Base-by-base conservation (phyloP, 2,329 filamentous ascomycete species). In the Exophiala dermatitidis region DNA sequence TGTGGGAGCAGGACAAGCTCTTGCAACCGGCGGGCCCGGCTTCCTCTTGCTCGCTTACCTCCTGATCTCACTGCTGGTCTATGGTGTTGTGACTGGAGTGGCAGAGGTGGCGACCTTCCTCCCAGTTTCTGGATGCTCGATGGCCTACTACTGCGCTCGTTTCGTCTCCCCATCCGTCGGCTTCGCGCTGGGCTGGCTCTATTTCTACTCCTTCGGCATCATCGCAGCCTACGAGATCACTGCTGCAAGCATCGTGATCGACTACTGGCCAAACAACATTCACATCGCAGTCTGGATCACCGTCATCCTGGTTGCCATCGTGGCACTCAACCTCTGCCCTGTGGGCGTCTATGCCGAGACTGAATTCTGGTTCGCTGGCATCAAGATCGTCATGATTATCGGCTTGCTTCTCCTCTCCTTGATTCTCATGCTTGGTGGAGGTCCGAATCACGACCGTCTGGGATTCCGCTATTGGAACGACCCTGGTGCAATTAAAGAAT, bases 161-260 rank as follows among this genome's bases (percentile, higher is more conserved):
- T 73, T 72, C 46, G 70, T 72, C 10, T 71, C 68, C 26, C 65
- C 71, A 33, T 72, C 69, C 46, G 52, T 72, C 57, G 69, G 69
- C 1, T 72, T 74, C 49, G 67, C 71, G 6, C 69, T 72, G 59
- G 71, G 71, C 12, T 73, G 71, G 40, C 61, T 71, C 3, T 76
- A 76, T 60, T 77, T 73, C 74, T 77, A 75, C 48, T 69, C 70
- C 1, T 62, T 70, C 46, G 71, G 73, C 0, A 75, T 77, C 31
- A 64, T 74, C 34, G 69, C 77, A 0, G 74, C 72, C 46, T 77
- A 79, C 53, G 83, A 86, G 67, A 82, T 86, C 56, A 80, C 80
- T 0, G 83, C 83, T 5, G 81, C 82, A 8, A 77, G 79, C 40
- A 75, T 85, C n/a, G 73, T 86, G 31, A 82, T 86, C 55, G 69